Evolutionary conservation across 75 land plant species (phyloP).

Genomic region (Sequoia sempervirens): DNA sequence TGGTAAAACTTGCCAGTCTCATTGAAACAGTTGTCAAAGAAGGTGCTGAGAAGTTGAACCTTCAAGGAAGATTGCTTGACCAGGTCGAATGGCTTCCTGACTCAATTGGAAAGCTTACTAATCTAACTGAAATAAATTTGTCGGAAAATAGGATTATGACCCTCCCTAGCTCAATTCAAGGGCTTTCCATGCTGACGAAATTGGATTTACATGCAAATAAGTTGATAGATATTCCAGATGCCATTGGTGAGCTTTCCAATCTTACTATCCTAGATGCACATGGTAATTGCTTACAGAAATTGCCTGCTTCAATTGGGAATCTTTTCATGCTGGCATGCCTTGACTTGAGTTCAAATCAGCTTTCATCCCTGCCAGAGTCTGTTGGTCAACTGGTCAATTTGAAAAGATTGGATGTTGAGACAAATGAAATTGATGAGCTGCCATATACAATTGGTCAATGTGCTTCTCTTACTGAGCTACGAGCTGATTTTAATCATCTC

Average conservation of each 20-base stretch:
- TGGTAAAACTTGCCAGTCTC: constrained; percentile 46
- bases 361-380: constrained; percentile 46
- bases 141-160: constrained; percentile 48
- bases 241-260: constrained; percentile 55
- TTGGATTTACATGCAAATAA: constrained; percentile 54
- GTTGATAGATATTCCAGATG: constrained; percentile 50
- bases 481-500: constrained; percentile 64
- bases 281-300: constrained; percentile 45
- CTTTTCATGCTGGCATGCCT: constrained; percentile 41
- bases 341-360: constrained; percentile 54
- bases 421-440: constrained; percentile 72
- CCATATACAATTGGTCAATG: constrained; percentile 78
- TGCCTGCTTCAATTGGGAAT: constrained; percentile 59
- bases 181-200: constrained; percentile 30
- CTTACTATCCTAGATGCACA: constrained; percentile 39
- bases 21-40: constrained; percentile 49
- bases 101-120: constrained; percentile 50
- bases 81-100: constrained; percentile 60
- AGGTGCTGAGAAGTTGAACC: constrained; percentile 29
- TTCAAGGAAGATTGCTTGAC: constrained; percentile 42
- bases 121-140: constrained; percentile 36
- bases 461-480: constrained; percentile 58
- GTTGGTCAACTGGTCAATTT: constrained; percentile 60
- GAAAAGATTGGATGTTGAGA: constrained; percentile 51
- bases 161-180: constrained; percentile 37